Percentiles rank a stretch among this genome's conserved stretches.
Evolutionary conservation across 1,139 yeast species (phyloP).

Genomic region (Sugiyamaella novakii): DNA sequence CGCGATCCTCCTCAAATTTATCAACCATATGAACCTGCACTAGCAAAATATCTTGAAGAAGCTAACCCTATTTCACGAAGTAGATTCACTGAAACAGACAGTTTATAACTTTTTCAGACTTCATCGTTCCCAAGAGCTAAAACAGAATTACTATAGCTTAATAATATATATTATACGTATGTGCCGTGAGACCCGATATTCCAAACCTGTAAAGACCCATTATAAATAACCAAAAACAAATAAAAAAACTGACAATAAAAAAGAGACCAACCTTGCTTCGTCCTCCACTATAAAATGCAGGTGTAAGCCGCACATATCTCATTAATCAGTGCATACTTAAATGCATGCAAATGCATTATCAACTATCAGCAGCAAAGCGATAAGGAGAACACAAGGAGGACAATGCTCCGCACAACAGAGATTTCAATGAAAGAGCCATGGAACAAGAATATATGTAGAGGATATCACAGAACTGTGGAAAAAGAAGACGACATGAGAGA

Average conservation of each 20-base stretch:
- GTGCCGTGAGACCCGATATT: too few species aligned
- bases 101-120: too few species aligned
- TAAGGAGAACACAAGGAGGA: slow-evolving; percentile 1
- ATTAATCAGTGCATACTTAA: neutral
- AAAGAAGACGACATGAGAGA: neutral
- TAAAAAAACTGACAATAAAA: neutral
- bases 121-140: too few species aligned
- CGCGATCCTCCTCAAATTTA: slow-evolving; percentile 9
- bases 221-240: neutral
- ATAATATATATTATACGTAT: too few species aligned
- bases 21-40: slow-evolving; percentile 11
- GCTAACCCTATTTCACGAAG: slow-evolving; percentile 22
- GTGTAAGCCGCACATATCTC: too few species aligned
- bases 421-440: neutral
- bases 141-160: too few species aligned
- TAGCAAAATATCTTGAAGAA: slow-evolving; percentile 16
- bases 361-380: slow-evolving; percentile 2
- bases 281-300: too few species aligned
- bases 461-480: too few species aligned
- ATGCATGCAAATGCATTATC: slow-evolving; percentile 6
- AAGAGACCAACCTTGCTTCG: too few species aligned
- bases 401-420: neutral
- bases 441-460: too few species aligned
- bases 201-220: too few species aligned
- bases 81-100: slow-evolving; percentile 33